Conservation (phyloP, 768 basidiomycete genomes). For the Auriculariales sp. region DNA sequence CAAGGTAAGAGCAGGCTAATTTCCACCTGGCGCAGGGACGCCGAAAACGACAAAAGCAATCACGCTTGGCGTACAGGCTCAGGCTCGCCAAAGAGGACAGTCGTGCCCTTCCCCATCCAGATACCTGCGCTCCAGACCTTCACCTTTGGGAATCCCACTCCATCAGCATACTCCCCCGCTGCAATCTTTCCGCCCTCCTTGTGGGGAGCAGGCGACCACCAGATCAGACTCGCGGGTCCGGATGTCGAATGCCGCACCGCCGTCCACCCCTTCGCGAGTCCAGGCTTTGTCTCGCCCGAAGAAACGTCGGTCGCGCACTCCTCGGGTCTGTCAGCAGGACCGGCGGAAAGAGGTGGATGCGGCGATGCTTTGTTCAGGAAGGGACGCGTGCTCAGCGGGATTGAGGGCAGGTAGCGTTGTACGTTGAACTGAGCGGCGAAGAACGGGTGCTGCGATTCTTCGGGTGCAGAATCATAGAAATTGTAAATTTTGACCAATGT, state of each 20-base stretch:
- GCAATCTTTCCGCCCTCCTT: background rate
- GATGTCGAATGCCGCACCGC: background rate
- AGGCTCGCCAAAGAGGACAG: background rate
- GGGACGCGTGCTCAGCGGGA: conserved; percentile 3
- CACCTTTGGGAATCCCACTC: background rate
- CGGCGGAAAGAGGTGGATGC: conserved; percentile 3
- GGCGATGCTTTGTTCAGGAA: background rate
- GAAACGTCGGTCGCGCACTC: background rate
- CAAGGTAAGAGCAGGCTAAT: no score
- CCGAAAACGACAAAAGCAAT: no score
- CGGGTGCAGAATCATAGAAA: background rate
- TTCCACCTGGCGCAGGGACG: no score
- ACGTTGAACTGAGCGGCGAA: conserved; percentile 1
- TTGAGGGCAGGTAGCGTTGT: background rate
- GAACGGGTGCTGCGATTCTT: background rate
- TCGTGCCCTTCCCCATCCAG: background rate
- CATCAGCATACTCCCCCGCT: background rate
- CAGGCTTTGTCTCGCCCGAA: no score
- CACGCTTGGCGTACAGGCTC: no score
- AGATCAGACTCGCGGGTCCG: background rate
- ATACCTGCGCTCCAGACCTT: background rate
- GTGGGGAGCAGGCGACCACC: background rate
- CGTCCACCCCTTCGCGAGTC: background rate
- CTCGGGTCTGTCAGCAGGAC: background rate
- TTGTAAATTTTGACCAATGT: background rate